Base-by-base conservation (phyloP, 176 grass and related monocot species). In the Eremochloa ophiuroides region DNA sequence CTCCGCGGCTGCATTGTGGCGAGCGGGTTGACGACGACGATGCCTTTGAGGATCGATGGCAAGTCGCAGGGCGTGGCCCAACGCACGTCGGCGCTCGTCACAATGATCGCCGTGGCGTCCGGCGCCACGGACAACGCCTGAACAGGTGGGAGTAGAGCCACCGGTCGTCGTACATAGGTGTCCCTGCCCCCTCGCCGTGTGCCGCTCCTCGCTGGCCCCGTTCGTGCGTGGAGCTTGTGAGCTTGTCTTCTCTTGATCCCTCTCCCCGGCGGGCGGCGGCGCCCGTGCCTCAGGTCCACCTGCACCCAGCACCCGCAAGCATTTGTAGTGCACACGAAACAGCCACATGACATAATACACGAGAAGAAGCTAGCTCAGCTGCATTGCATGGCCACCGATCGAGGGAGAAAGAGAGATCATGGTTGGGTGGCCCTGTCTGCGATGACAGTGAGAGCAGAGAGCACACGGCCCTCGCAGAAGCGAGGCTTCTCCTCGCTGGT, bases 391-490 rank as follows among this genome's bases (percentile, higher is more conserved):
- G 18, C 35, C 14, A 10, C 18, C 34, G n/a, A n/a, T n/a, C 34
- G 34, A 35, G 2, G 53, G 61, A 18, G 14, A 48, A 8, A 1
- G 16, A 75, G 79, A 73, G 37, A 42, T 6, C 12, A 8, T 27
- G 39, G 67, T 8, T 17, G 15, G 76, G 34, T 40, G 40, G 71
- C 74, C 74, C 62, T 31, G 65, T 63, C 17, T 74, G 83, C 50
- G 26, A 92, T 97, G 94, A 97, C 91, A 97, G 91, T 85, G 74
- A 97, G 91, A 94, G 89, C 37, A 97, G 94, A 94, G 91, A 94
- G 89, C 94, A 97, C 94, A 97, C 91, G 56, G 66, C 91, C 87
- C 85, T 87, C 72, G 79, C 91, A 92, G 84, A 47, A 86, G 89
- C 84, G 87, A 87, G 12, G 31, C 69, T 67, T 65, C 23, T 70